Conservation (phyloP, 2,329 filamentous ascomycete species). For the Biscogniauxia mediterranea region DNA sequence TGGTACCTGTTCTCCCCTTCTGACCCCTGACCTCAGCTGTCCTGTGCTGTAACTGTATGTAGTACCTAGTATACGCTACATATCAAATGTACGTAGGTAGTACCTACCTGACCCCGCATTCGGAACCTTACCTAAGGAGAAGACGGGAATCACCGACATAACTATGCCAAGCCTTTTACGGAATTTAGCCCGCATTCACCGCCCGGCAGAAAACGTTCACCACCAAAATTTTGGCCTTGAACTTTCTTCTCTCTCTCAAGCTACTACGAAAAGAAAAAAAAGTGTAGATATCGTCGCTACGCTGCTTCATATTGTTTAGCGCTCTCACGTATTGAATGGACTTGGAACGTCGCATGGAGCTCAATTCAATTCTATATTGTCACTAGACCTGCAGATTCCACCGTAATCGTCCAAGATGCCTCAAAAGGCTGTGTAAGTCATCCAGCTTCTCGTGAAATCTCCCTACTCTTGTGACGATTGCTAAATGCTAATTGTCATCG, state of each 20-base stretch:
- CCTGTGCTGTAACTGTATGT: too few relatives aligned
- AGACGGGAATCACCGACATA: not conserved
- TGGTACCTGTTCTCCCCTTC: too few relatives aligned
- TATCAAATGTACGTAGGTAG: too few relatives aligned
- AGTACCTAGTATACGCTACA: too few relatives aligned
- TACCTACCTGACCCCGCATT: too few relatives aligned
- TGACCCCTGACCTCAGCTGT: too few relatives aligned
- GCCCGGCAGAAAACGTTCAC: constrained; percentile 28
- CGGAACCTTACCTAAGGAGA: too few relatives aligned
- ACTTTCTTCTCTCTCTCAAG: constrained; percentile 3
- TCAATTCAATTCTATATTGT: not conserved
- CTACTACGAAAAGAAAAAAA: too few relatives aligned
- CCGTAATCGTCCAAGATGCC: constrained; percentile 21
- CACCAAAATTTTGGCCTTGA: constrained; percentile 27
- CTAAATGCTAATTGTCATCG: constrained; percentile 4
- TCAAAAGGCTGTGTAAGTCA: constrained; percentile 30
- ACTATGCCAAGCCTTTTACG: constrained; percentile 1
- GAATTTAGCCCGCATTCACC: constrained; percentile 21
- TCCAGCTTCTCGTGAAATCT: not conserved
- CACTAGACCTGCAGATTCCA: not conserved
- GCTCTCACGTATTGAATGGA: not conserved
- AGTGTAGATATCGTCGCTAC: not conserved
- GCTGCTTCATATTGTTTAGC: not conserved
- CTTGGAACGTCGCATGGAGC: not conserved
- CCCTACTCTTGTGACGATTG: not conserved